These are phyloP conservation scores for Gremmenia infestans DNA, from an alignment of 2,329 filamentous ascomycete species.

Conservation along the genomic window DNA sequence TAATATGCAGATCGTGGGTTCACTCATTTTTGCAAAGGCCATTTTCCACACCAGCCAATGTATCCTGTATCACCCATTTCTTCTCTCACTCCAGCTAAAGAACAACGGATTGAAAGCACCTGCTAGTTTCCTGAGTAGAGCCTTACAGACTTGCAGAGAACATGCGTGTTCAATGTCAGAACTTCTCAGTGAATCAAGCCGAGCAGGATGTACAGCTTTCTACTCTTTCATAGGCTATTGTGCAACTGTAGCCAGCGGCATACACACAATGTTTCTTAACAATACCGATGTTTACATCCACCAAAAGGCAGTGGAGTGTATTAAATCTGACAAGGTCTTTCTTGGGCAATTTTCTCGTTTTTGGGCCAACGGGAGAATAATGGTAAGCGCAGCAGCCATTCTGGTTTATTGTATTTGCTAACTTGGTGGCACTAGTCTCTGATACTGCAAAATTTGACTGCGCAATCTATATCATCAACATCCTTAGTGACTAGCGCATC, in stretches of 20 bases:
- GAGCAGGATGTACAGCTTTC: slow-evolving; percentile 13
- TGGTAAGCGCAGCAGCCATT: too few species aligned
- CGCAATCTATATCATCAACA: too few species aligned
- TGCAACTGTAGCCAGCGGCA: slow-evolving; percentile 21
- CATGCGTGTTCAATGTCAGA: slow-evolving; percentile 30
- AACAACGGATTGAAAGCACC: slow-evolving; percentile 21
- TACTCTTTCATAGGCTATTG: slow-evolving; percentile 34
- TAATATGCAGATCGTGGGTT: slow-evolving; percentile 24
- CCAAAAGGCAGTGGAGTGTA: too few species aligned
- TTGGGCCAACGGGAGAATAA: too few species aligned
- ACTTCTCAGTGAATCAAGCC: slow-evolving; percentile 22
- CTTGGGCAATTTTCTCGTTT: too few species aligned
- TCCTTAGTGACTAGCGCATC: too few species aligned
- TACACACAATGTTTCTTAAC: slow-evolving; percentile 5
- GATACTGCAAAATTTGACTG: too few species aligned
- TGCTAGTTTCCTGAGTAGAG: slow-evolving; percentile 28
- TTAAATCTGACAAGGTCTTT: too few species aligned
- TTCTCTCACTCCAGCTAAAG: slow-evolving; percentile 27
- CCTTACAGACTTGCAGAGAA: slow-evolving; percentile 25
- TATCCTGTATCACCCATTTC: slow-evolving; percentile 35
- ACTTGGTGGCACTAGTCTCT: too few species aligned
- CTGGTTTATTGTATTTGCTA: too few species aligned
- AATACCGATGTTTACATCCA: too few species aligned
- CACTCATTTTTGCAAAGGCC: slow-evolving; percentile 30
- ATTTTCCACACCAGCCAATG: slow-evolving; percentile 31